Evolutionary conservation across 2,329 filamentous ascomycete species (phyloP).

Genomic region (Neopestalotiopsis sp.): DNA sequence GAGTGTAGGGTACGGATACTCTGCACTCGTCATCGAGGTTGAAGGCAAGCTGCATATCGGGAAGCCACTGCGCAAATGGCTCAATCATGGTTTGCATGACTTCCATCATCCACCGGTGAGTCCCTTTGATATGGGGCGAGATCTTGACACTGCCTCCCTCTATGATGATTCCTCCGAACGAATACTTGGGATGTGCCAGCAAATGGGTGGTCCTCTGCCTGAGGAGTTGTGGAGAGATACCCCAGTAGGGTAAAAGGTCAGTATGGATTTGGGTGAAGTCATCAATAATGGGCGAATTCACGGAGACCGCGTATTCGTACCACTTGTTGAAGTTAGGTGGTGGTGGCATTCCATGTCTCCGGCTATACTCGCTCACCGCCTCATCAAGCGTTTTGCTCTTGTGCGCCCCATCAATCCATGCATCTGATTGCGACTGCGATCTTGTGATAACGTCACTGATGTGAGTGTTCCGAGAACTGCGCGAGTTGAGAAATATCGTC

Average conservation of each 20-base stretch:
- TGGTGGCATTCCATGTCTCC: constrained; percentile 68
- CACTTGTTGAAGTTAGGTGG: constrained; percentile 76
- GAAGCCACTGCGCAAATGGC: constrained; percentile 49
- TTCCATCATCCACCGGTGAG: constrained; percentile 43
- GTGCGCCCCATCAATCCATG: constrained; percentile 48
- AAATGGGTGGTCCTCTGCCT: constrained; percentile 51
- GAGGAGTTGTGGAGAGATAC: constrained; percentile 62
- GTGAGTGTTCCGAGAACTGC: constrained; percentile 19
- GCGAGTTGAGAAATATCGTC: constrained; percentile 23
- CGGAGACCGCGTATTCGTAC: constrained; percentile 69
- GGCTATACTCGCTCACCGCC: constrained; percentile 68
- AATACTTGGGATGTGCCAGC: constrained; percentile 33
- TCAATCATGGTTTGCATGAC: constrained; percentile 42
- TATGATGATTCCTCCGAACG: constrained; percentile 40
- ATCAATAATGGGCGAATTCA: constrained; percentile 68
- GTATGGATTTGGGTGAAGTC: constrained; percentile 73
- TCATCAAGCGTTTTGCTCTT: constrained; percentile 57
- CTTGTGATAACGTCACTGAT: constrained; percentile 47
- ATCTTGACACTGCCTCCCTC: constrained; percentile 34
- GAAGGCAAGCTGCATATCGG: constrained; percentile 58
- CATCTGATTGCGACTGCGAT: constrained; percentile 50
- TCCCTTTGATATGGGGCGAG: constrained; percentile 37
- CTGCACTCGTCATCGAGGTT: constrained; percentile 57
- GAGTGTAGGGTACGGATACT: constrained; percentile 48
- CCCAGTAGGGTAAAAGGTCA: constrained; percentile 73